Conservation (phyloP, 805 yeast species). For the Groenewaldozyma salmanticensis region DNA sequence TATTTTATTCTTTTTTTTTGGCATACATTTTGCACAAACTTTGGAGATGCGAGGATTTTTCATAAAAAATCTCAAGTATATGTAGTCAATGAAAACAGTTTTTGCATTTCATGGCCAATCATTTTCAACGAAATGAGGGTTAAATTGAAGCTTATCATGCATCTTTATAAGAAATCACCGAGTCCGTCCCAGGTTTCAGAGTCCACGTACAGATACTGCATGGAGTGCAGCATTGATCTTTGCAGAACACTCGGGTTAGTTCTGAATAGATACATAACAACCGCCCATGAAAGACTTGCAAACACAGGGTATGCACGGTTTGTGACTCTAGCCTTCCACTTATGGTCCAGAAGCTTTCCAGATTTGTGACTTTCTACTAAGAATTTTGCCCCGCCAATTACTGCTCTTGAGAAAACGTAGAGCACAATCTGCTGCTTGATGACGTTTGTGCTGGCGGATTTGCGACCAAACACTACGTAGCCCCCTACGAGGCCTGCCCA, state of each 20-base stretch:
- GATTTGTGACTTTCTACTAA: conserved; percentile 13
- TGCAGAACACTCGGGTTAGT: conserved; percentile 55
- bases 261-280: conserved; percentile 61
- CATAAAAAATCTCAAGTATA: too few relatives aligned
- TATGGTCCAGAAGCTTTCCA: not conserved
- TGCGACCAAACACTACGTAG: conserved; percentile 32
- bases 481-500: conserved; percentile 34
- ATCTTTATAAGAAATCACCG: conserved; percentile 18
- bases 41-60: too few relatives aligned
- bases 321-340: conserved; percentile 11
- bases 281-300: conserved; percentile 62
- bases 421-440: conserved; percentile 68
- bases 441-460: conserved; percentile 24
- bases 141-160: too few relatives aligned
- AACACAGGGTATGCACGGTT: conserved; percentile 45
- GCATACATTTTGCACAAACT: too few relatives aligned
- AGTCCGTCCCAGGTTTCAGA: conserved; percentile 34
- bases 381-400: conserved; percentile 51
- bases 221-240: conserved; percentile 51
- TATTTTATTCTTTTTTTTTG: too few relatives aligned
- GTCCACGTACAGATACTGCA: conserved; percentile 65
- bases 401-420: conserved; percentile 60
- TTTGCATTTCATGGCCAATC: too few relatives aligned
- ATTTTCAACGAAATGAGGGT: too few relatives aligned
- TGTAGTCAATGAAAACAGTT: too few relatives aligned